Evolutionary conservation across 2,329 filamentous ascomycete species (phyloP), one percentile per base, ranked within the genome.

Genomic region (Diaporthe capsici): DNA sequence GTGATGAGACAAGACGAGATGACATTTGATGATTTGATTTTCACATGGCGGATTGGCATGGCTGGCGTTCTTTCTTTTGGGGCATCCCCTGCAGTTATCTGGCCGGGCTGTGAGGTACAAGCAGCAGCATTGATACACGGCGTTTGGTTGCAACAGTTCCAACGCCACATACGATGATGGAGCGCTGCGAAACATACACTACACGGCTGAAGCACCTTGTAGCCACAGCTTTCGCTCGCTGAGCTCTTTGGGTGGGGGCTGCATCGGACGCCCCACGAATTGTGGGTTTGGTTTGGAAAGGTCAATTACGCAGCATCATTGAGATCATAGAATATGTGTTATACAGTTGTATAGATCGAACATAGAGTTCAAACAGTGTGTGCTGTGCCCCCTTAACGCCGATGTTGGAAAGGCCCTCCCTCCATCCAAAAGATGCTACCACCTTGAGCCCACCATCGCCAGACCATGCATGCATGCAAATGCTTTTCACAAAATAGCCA

Each of bases 381-480:
- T 53, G 25, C 31, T 49, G 20, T n/a, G 20, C 15, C 42, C 42
- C n/a, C 22, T 25, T 53, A 60, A 63, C 65, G 73, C 73, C 65
- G n/a, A 37, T 53, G 44, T 49, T 71, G 25, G 13, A 51, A 42
- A 39, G 53, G 20, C 34, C 42, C 37, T 20, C 17, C 53, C 28
- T 58, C 53, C 28, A 28, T 25, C 31, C 57, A 12, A 47, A 20
- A 55, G 31, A 71, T 71, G 65, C 65, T 20, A 9, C 4, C 22
- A 42, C 25, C 28, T 67, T 44, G 39, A 15, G 10, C 13, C 60
- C 34, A 4, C 34, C 44, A 49, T 67, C 63, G 63, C 63, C 63
- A 57, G 72, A 37, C 55, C 55, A 61, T 51, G 57, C 34, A 68
- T 51, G 57, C 25, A 61, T 58, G 58, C 47, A 63, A 63, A 63